Conservation (phyloP, 1,284 basidiomycete genomes). For the Chalciporus sp. region DNA sequence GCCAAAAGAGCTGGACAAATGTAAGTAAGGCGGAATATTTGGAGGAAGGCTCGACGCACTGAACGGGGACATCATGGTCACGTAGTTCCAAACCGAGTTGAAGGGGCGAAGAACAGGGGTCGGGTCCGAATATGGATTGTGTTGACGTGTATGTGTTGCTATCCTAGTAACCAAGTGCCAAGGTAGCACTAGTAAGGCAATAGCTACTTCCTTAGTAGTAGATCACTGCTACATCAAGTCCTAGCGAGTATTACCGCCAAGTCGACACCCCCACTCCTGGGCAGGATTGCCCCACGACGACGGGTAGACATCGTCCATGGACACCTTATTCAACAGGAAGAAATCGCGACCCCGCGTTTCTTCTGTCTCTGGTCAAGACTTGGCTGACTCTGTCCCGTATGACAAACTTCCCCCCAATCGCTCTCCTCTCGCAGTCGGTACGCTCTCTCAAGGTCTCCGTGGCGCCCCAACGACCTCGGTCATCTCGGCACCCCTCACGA, state of each 20-base stretch:
- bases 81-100: too few species aligned
- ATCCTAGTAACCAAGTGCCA: too few species aligned
- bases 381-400: slow-evolving; percentile 70
- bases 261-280: slow-evolving; percentile 1
- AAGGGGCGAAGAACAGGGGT: neutral
- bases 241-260: neutral
- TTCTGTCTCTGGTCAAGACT: slow-evolving; percentile 46
- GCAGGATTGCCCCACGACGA: slow-evolving; percentile 11
- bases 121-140: slow-evolving; percentile 13
- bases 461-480: slow-evolving; percentile 33
- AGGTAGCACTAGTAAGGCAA: too few species aligned
- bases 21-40: neutral
- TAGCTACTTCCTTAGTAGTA: too few species aligned
- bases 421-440: slow-evolving; percentile 60
- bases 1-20: neutral
- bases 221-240: too few species aligned
- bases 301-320: slow-evolving; percentile 27
- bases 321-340: slow-evolving; percentile 44
- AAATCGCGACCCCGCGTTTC: slow-evolving; percentile 49
- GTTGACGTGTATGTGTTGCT: slow-evolving; percentile 33
- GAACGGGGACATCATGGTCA: neutral
- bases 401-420: slow-evolving; percentile 64
- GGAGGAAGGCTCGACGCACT: neutral
- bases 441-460: slow-evolving; percentile 58
- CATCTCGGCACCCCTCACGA: slow-evolving; percentile 79